A percentile compares a stretch with the other conserved stretches of the same genome.
Evolutionary conservation across 2,329 filamentous ascomycete genomes (phyloP).

Genomic region (Dactylellina sp.): DNA sequence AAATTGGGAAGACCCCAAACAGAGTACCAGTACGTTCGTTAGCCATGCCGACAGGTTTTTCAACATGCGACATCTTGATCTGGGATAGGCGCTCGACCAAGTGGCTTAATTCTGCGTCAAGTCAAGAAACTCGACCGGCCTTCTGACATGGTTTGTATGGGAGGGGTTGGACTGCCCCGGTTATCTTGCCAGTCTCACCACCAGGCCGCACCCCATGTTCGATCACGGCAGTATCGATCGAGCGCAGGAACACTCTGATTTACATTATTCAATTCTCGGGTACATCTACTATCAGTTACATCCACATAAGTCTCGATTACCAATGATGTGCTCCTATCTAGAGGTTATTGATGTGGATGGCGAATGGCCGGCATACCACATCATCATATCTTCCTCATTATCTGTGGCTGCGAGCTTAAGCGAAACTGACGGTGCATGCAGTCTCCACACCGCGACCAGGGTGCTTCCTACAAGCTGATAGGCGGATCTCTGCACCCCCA

Average conservation of each 20-base stretch:
- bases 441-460: slow-evolving; percentile 43
- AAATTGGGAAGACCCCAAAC: slow-evolving; percentile 11
- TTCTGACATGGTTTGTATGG: background rate
- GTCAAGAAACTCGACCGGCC: background rate
- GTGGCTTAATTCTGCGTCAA: background rate
- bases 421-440: slow-evolving; percentile 32
- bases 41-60: background rate
- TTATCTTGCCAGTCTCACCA: slow-evolving; percentile 8
- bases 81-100: slow-evolving; percentile 13
- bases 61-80: slow-evolving; percentile 8
- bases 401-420: slow-evolving; percentile 40
- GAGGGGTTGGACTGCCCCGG: slow-evolving; percentile 1
- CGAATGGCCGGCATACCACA: slow-evolving; percentile 1
- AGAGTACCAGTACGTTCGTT: background rate
- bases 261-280: background rate
- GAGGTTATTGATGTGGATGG: slow-evolving; percentile 33
- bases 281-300: background rate
- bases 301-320: background rate
- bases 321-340: background rate
- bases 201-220: background rate
- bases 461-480: slow-evolving; percentile 30
- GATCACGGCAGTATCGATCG: background rate
- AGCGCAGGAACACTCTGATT: background rate
- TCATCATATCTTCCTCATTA: slow-evolving; percentile 26
- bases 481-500: slow-evolving; percentile 44